Evolutionary conservation across 2,329 filamentous ascomycete species (phyloP), one percentile per base, ranked within the genome.

Genomic region (Neopestalotiopsis sp.): DNA sequence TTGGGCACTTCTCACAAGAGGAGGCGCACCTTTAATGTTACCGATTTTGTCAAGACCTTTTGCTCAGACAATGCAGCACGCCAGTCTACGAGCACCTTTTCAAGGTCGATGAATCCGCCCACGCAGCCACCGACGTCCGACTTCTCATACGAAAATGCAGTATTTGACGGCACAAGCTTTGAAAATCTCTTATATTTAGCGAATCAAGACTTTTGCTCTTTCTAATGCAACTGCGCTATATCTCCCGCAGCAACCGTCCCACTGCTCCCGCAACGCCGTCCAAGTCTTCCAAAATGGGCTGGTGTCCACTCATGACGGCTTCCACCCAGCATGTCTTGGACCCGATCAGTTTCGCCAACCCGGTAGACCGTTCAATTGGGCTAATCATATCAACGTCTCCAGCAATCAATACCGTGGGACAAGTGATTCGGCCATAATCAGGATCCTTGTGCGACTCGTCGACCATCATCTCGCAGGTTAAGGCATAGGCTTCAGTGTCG

Each of bases 351-450:
- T 61, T 70, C 12, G 71, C 74, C 58, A 79, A 64, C 12, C 76
- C 76, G 42, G 73, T 71, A 1, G 75, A 75, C 65, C 75, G 68
- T 56, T 75, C 72, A 3, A 74, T 57, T 4, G 78, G 75, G 34
- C 74, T 77, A 30, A 80, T 79, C 9, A 71, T 68, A 66, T 79
- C 78, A 64, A 74, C 71, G 61, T 79, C 76, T 2, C 78, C 78
- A 1, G 75, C 75, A 2, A 80, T 72, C 30, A 80, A 74, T 1
- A 78, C 68, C 6, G 71, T 66, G 1, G 77, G 77, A 53, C 76
- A 78, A 38, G 64, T 73, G 67, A 80, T 79, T 12, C 68, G 68
- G 13, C 70, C 34, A 65, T 79, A 79, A 56, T 79, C 74, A 0
- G 79, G 78, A 64, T 80, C 78, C 28, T 71, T 67, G 67, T 79